Percentiles rank a stretch among this genome's conserved stretches.
Evolutionary conservation across 2,329 filamentous ascomycete species (phyloP).

Genomic region (Zasmidium cellare): DNA sequence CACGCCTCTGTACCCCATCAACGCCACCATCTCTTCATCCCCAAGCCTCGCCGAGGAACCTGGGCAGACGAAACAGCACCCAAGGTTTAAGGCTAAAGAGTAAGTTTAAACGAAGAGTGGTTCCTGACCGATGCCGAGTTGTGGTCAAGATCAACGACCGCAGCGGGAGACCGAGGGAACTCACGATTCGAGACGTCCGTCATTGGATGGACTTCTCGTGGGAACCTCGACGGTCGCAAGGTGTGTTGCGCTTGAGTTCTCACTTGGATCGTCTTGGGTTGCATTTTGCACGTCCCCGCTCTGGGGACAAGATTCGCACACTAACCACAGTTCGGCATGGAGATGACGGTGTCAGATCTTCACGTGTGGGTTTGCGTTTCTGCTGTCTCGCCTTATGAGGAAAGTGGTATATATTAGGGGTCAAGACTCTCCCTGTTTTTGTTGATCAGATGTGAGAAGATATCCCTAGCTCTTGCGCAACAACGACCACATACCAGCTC

Average conservation of each 20-base stretch:
- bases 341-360: neutral
- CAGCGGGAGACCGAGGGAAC: neutral
- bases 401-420: neutral
- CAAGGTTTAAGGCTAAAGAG: neutral
- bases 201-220: neutral
- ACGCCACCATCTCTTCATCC: no score
- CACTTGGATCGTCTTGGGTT: no score
- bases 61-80: neutral
- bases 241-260: neutral
- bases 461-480: neutral
- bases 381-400: neutral
- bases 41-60: neutral
- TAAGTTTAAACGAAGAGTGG: neutral
- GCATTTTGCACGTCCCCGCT: neutral
- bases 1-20: no score
- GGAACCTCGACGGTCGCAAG: neutral
- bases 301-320: neutral
- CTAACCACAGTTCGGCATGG: neutral
- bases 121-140: neutral
- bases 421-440: neutral
- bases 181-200: neutral
- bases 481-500: neutral
- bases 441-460: neutral
- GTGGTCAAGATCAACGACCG: neutral
- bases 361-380: neutral